Base-by-base conservation (phyloP, 2,329 filamentous ascomycete genomes). In the Coniochaeta sp. region DNA sequence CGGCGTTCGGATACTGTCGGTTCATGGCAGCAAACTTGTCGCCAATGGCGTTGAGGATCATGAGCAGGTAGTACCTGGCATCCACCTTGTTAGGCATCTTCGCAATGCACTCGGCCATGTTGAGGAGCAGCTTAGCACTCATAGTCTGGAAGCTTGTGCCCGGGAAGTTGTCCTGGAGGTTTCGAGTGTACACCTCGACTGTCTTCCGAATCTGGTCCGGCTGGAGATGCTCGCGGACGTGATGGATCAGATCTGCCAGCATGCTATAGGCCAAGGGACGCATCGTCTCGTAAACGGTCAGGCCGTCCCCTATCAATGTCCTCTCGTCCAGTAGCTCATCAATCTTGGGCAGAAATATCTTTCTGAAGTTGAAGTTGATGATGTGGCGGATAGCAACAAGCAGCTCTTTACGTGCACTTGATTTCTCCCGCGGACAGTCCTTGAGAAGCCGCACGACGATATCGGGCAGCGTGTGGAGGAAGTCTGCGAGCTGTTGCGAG, bases 11-110 rank as follows among this genome's bases (percentile, higher is more conserved):
- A 71, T 96, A 98, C 72, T 98, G 92, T 60, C 91, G 84, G 70
- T 99, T 99, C 95, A 99, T 99, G 2, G 92, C 88, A 1, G 93
- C 93, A 71, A 99, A 98, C 71, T 99, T 99, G 71, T 99, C 95
- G 56, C 91, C 95, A 66, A 99, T 98, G 10, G 96, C 95, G 73
- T 98, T 96, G 60, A 99, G 78, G 52, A 99, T 98, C 86, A 96
- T 95, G 70, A 99, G 91, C 62, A 99, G 78, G 72, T 96, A 96
- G 72, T 98, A 93, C 6, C 96, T 88, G 26, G 95, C 95, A 72
- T 99, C 93, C 50, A 89, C 86, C 76, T 98, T 99, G 71, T 96
- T 91, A 22, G 89, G 89, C 67, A 99, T 83, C 73, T 93, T 96
- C 1, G 93, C 91, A 69, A 99, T 99, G 72, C 91, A 96, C 69